Conservation (phyloP, 2,329 filamentous ascomycete genomes). For the Colletotrichum australisinense region DNA sequence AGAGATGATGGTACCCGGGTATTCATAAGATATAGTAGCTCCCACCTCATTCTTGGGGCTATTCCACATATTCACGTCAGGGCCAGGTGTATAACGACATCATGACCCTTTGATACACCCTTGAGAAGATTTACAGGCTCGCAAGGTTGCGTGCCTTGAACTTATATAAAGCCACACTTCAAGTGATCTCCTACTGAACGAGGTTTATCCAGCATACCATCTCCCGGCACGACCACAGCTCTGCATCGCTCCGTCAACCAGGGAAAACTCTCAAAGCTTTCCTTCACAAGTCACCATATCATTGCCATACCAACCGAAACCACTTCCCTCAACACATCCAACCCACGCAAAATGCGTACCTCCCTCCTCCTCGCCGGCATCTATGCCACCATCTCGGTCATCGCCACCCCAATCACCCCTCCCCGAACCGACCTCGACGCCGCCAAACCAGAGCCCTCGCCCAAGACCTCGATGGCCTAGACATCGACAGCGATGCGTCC, state of each 20-base stretch:
- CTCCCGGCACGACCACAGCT: background rate
- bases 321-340: background rate
- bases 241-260: background rate
- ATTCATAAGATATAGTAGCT: too few species aligned
- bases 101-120: too few species aligned
- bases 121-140: too few species aligned
- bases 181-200: background rate
- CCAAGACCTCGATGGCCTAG: background rate
- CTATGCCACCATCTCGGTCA: background rate
- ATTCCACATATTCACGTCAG: too few species aligned
- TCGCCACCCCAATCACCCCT: background rate
- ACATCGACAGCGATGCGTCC: background rate
- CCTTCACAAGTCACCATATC: background rate
- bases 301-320: too few species aligned
- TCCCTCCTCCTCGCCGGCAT: background rate
- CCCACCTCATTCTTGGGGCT: too few species aligned
- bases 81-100: too few species aligned
- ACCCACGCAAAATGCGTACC: background rate
- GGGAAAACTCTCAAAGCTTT: background rate
- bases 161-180: background rate
- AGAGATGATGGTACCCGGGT: too few species aligned
- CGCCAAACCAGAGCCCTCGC: background rate
- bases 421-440: background rate
- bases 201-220: background rate
- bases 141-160: too few species aligned